A percentile compares a stretch with the other conserved stretches of the same genome.
Conservation (phyloP, 305 asterid genomes). For the Nicotiana rustica region DNA sequence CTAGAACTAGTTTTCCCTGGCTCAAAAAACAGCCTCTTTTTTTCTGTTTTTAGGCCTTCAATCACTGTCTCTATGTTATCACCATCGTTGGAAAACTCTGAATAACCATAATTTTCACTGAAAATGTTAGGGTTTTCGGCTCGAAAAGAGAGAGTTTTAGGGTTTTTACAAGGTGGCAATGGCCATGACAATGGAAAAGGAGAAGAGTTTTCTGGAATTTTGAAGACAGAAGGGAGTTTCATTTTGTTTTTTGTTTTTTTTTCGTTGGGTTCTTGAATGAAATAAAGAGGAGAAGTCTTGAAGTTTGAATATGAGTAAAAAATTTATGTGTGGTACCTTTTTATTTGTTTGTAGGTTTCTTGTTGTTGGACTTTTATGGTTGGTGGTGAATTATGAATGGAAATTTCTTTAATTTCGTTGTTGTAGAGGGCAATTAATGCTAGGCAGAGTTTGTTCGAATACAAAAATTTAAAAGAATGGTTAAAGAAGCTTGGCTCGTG, state of each 20-base stretch:
- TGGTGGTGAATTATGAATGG: neutral
- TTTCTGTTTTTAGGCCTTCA: constrained; percentile 51
- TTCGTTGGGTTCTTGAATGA: constrained; percentile 22
- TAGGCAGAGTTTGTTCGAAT: neutral
- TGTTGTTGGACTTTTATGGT: neutral
- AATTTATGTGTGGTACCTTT: neutral
- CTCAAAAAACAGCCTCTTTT: constrained; percentile 62
- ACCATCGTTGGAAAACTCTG: constrained; percentile 11
- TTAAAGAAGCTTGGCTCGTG: neutral
- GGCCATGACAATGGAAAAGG: constrained; percentile 47
- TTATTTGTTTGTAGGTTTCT: neutral
- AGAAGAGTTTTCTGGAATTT: constrained; percentile 47
- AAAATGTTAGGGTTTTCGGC: constrained; percentile 35
- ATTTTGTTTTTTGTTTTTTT: constrained; percentile 51
- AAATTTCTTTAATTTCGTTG: neutral
- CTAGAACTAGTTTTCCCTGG: constrained; percentile 66
- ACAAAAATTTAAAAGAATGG: neutral
- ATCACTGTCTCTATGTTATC: constrained; percentile 52
- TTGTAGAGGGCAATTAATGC: neutral
- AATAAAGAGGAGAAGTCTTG: neutral
- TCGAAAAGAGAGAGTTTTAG: constrained; percentile 69
- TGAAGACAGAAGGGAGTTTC: constrained; percentile 64
- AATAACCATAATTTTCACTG: too few species aligned
- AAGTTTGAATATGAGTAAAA: neutral
- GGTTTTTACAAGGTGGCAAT: constrained; percentile 63